Evolutionary conservation across 331 rosid species (phyloP).

Genomic region (Acacia pycnantha): DNA sequence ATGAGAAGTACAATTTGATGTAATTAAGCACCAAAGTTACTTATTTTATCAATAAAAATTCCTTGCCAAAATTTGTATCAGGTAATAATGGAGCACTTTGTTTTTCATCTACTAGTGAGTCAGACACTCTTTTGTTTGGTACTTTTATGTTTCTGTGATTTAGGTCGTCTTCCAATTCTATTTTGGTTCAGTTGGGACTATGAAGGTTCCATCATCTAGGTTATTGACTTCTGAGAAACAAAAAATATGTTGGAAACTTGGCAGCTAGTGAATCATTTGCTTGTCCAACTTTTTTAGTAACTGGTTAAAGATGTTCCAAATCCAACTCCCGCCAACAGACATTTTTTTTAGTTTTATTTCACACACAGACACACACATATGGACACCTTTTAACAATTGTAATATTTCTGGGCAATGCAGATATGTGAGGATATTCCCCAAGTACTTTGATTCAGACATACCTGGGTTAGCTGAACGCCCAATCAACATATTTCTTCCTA

Average conservation of each 20-base stretch:
- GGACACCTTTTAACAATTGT: constrained; percentile 17
- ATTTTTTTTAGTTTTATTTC: neutral
- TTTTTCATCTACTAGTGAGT: neutral
- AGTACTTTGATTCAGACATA: constrained; percentile 86
- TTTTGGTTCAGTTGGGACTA: neutral
- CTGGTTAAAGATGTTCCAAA: constrained; percentile 10
- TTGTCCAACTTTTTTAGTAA: neutral
- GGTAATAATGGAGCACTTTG: neutral
- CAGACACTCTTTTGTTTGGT: neutral
- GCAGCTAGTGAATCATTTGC: neutral
- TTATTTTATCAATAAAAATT: neutral
- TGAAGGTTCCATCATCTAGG: neutral
- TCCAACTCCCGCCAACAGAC: neutral
- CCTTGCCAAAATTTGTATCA: neutral
- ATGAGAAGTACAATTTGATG: neutral
- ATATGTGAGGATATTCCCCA: constrained; percentile 99
- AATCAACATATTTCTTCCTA: constrained; percentile 81
- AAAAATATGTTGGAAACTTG: neutral
- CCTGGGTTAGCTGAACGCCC: constrained; percentile 98
- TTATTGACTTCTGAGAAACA: neutral
- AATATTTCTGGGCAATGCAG: constrained; percentile 40
- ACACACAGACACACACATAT: neutral
- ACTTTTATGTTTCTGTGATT: neutral
- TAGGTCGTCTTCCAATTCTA: neutral
- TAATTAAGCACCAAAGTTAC: neutral